These are phyloP conservation scores for Lolium rigidum DNA, from an alignment of 176 grass and related monocot species.

Conservation along the genomic window DNA sequence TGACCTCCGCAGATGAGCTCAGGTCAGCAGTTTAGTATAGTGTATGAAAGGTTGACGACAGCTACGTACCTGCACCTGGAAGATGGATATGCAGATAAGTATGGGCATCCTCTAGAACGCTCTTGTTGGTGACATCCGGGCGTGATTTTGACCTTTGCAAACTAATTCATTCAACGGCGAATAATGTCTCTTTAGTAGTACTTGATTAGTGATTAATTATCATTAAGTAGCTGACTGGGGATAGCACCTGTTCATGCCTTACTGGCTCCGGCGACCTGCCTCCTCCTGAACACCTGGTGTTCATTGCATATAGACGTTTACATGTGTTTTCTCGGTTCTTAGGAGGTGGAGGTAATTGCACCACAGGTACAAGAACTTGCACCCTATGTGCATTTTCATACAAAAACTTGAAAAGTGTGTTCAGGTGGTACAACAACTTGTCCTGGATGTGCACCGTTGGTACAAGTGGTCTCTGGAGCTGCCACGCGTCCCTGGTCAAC, in stretches of 20 bases:
- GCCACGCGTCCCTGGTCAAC: no score
- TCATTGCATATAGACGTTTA: background rate
- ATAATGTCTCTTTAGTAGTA: background rate
- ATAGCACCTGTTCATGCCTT: conserved; percentile 24
- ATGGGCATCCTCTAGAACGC: conserved; percentile 6
- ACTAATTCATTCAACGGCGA: no score
- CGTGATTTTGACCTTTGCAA: background rate
- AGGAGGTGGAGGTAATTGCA: no score
- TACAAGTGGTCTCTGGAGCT: no score
- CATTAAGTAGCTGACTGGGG: conserved; percentile 26
- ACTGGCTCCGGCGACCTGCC: background rate
- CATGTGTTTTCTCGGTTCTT: background rate
- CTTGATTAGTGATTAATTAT: background rate
- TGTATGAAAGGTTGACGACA: conserved; percentile 19
- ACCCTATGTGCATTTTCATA: no score
- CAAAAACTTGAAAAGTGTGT: no score
- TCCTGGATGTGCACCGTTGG: no score
- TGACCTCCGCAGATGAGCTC: conserved; percentile 22
- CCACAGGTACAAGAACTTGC: no score
- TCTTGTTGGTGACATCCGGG: background rate
- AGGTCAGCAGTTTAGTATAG: conserved; percentile 19
- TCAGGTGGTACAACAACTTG: no score
- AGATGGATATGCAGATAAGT: conserved; percentile 4
- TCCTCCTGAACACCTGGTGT: conserved; percentile 1
- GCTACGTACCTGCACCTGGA: conserved; percentile 18